These are phyloP conservation scores for Coemansia sp. DNA, from an alignment of 192 early-diverging fungal genomes.

Conservation along the genomic window DNA sequence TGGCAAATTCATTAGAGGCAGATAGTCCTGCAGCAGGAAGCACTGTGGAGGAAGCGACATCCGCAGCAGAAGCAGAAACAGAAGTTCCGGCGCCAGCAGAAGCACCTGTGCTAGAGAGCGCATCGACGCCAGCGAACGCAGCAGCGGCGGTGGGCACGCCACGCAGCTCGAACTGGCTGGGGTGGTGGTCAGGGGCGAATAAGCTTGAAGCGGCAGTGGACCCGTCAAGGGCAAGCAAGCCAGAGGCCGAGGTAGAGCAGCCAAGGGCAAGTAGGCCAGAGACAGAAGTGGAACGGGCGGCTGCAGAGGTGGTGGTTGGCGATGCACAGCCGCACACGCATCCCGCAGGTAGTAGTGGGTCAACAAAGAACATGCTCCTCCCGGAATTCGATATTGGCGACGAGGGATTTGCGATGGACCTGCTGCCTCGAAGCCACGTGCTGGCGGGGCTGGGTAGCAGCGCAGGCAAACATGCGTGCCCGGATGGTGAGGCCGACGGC, in stretches of 20 bases:
- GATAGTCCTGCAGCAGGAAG: background rate
- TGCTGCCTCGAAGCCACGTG: background rate
- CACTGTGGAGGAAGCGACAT: background rate
- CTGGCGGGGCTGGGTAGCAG: background rate
- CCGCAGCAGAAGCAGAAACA: background rate
- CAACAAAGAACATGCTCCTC: conserved; percentile 15
- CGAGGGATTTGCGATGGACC: background rate
- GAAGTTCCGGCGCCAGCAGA: too few species aligned
- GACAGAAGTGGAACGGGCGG: background rate
- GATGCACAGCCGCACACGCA: too few species aligned
- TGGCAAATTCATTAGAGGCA: conserved; percentile 1
- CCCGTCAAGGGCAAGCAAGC: background rate
- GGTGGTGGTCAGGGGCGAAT: conserved; percentile 8
- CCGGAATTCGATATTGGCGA: conserved; percentile 28
- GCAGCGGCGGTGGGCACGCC: too few species aligned
- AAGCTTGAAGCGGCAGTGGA: too few species aligned
- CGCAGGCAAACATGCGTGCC: background rate
- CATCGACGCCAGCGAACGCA: too few species aligned
- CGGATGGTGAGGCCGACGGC: background rate
- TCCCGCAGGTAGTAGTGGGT: background rate
- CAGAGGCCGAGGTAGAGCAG: background rate
- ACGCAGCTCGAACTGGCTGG: conserved; percentile 3
- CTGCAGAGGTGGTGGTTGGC: too few species aligned
- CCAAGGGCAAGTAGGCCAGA: background rate
- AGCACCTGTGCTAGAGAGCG: too few species aligned